A percentile compares a stretch with the other conserved stretches of the same genome.
Conservation (phyloP, 2,329 filamentous ascomycete species). For the Neurospora crassa region DNA sequence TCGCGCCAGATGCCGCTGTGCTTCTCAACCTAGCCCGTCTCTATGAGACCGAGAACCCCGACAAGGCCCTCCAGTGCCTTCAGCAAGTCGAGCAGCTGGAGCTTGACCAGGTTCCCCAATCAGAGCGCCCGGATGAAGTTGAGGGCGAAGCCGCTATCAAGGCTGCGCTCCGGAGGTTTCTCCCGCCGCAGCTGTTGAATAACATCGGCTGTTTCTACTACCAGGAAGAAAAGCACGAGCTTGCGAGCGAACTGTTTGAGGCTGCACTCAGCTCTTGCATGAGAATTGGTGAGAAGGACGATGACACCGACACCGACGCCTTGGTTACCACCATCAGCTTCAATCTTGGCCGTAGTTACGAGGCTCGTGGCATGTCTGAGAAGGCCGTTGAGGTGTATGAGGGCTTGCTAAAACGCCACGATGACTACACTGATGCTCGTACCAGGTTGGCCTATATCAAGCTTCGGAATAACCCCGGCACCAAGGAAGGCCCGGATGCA, state of each 20-base stretch:
- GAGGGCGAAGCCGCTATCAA: conserved; percentile 53
- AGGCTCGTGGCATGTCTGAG: conserved; percentile 69
- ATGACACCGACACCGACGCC: conserved; percentile 75
- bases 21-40: conserved; percentile 84
- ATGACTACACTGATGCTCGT: conserved; percentile 86
- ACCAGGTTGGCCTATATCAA: conserved; percentile 86
- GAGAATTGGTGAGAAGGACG: conserved; percentile 64
- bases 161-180: conserved; percentile 58
- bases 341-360: conserved; percentile 89
- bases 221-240: conserved; percentile 70
- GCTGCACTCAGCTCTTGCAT: conserved; percentile 83
- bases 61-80: conserved; percentile 86
- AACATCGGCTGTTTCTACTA: conserved; percentile 97
- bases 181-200: conserved; percentile 88
- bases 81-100: conserved; percentile 89
- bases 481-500: conserved; percentile 76
- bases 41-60: conserved; percentile 76
- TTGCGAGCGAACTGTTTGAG: conserved; percentile 82
- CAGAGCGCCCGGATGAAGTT: conserved; percentile 51
- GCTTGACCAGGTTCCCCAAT: conserved; percentile 63
- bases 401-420: conserved; percentile 71
- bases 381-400: conserved; percentile 86
- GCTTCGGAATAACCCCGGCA: conserved; percentile 61
- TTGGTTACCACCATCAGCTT: conserved; percentile 94
- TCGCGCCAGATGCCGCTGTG: conserved; percentile 74